Conservation (phyloP, 2,329 filamentous ascomycete species). For the Spiromastix sp. region DNA sequence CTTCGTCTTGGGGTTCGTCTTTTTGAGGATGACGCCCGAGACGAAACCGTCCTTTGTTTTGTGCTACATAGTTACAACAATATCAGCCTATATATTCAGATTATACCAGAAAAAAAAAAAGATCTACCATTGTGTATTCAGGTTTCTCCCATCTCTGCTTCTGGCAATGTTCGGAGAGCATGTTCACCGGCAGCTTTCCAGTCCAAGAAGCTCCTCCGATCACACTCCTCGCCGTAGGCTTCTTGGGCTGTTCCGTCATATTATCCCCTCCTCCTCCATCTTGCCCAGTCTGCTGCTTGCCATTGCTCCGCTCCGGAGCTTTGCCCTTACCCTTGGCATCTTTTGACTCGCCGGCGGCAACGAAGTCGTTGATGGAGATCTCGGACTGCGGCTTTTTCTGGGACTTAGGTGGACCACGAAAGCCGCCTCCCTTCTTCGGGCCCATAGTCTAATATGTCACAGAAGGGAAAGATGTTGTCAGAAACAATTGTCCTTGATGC, state of each 20-base stretch:
- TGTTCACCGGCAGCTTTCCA: constrained; percentile 86
- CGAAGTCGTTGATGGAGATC: constrained; percentile 13
- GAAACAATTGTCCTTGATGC: not conserved
- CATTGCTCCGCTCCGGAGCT: constrained; percentile 22
- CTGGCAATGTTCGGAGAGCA: constrained; percentile 89
- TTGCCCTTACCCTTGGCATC: constrained; percentile 16
- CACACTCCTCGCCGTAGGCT: constrained; percentile 58
- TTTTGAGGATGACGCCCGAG: constrained; percentile 68
- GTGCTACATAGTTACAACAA: too few relatives aligned
- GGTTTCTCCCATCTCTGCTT: constrained; percentile 93
- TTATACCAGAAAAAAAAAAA: constrained; percentile 10
- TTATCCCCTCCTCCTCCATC: constrained; percentile 16
- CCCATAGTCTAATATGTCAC: constrained; percentile 21
- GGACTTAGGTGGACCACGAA: constrained; percentile 29
- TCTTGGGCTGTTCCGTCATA: constrained; percentile 41
- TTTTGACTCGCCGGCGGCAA: constrained; percentile 9
- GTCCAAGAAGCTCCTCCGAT: constrained; percentile 97
- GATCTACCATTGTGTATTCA: constrained; percentile 68
- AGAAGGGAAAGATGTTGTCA: not conserved
- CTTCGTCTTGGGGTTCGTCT: constrained; percentile 68
- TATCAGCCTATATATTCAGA: constrained; percentile 4
- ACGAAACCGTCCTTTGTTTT: constrained; percentile 66
- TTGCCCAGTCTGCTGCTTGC: constrained; percentile 5
- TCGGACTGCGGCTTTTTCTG: constrained; percentile 24
- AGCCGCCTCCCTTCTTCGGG: constrained; percentile 32